phyloP scores from a whole-genome alignment of 768 basidiomycete genomes.

The Rhizopogon vulgaris region DNA sequence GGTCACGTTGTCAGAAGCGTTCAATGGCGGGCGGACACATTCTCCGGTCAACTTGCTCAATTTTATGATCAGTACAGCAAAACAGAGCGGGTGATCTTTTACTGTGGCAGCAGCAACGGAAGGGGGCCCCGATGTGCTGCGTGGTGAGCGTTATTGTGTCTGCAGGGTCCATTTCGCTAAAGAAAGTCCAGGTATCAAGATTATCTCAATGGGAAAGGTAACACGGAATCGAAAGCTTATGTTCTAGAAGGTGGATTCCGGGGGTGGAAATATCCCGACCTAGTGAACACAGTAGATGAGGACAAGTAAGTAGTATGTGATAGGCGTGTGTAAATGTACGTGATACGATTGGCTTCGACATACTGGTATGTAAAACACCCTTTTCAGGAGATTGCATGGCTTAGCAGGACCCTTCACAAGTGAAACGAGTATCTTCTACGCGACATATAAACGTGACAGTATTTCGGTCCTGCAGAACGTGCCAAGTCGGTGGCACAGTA shows the following conservation, averaged over 20 bases:
- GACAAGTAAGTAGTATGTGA: not conserved
- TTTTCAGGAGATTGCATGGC: not conserved
- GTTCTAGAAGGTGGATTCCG: conserved; percentile 39
- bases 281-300: not conserved
- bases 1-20: conserved; percentile 48
- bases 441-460: not conserved
- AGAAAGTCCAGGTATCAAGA: conserved; percentile 41
- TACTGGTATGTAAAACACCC: not conserved
- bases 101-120: conserved; percentile 46
- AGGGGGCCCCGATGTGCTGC: conserved; percentile 49
- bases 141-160: conserved; percentile 33
- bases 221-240: conserved; percentile 31
- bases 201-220: conserved; percentile 29
- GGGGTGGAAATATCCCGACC: conserved; percentile 25
- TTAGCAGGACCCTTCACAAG: not conserved
- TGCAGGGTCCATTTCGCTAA: not conserved
- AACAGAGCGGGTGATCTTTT: conserved; percentile 43
- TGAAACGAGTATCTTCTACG: not conserved
- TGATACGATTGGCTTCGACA: no score
- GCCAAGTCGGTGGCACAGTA: not conserved
- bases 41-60: conserved; percentile 36
- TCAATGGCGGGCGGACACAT: conserved; percentile 44
- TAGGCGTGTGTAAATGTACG: not conserved
- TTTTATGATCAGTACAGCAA: conserved; percentile 37
- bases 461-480: not conserved